Conservation (phyloP, 208 protist species). For the Blastocrithidia nonstop region DNA sequence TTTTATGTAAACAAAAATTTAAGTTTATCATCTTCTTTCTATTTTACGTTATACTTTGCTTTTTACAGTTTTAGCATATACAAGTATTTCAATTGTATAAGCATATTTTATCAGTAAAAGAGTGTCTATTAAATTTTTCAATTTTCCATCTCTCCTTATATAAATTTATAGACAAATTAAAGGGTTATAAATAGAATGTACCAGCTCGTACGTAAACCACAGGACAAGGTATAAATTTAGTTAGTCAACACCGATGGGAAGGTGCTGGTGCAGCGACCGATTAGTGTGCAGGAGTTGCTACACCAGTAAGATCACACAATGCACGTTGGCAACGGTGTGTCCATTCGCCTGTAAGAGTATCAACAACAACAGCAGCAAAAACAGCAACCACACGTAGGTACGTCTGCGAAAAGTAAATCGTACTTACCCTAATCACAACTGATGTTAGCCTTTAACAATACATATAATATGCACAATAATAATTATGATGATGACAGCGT, state of each 20-base stretch:
- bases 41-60: not conserved
- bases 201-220: too few species aligned
- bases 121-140: too few species aligned
- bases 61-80: constrained; percentile 4
- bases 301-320: constrained; percentile 21
- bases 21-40: constrained; percentile 3
- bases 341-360: constrained; percentile 56
- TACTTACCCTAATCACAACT: too few species aligned
- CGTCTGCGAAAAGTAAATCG: too few species aligned
- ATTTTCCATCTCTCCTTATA: too few species aligned
- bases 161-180: too few species aligned
- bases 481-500: too few species aligned
- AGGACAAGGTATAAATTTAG: constrained; percentile 54
- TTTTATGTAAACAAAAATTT: too few species aligned
- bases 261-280: constrained; percentile 26
- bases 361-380: constrained; percentile 1
- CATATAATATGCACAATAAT: too few species aligned
- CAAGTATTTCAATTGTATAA: not conserved
- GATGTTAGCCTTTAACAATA: too few species aligned
- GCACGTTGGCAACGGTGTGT: constrained; percentile 38
- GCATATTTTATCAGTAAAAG: not conserved
- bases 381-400: too few species aligned
- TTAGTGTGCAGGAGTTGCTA: constrained; percentile 61
- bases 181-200: too few species aligned
- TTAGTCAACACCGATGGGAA: constrained; percentile 36